Evolutionary conservation across 169 alveolate genomes (phyloP).

Genomic region (Cryptosporidium muris): DNA sequence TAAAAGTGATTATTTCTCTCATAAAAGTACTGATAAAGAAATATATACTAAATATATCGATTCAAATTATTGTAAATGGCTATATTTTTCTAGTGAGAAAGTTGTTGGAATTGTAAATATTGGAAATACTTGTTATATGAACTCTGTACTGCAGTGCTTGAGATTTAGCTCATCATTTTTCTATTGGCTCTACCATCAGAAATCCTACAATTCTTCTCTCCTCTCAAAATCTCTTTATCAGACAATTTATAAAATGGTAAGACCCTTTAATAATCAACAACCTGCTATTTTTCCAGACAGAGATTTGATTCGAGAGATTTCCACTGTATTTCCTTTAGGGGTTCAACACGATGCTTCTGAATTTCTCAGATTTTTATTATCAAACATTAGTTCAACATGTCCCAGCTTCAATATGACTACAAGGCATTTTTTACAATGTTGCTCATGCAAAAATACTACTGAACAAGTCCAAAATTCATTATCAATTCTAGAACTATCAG

Average conservation of each 20-base stretch:
- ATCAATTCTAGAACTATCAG: slow-evolving; percentile 29
- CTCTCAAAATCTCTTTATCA: background rate
- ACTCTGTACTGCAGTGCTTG: slow-evolving; percentile 70
- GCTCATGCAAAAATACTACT: background rate
- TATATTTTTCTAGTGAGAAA: slow-evolving; percentile 1
- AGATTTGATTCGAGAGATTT: slow-evolving; percentile 16
- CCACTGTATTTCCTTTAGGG: slow-evolving; percentile 19
- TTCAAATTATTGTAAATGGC: too few relatives aligned
- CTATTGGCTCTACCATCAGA: slow-evolving; percentile 27
- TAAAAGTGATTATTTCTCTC: too few relatives aligned
- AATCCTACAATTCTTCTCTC: background rate
- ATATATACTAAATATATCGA: too few relatives aligned
- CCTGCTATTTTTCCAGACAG: background rate
- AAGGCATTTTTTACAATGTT: slow-evolving; percentile 13
- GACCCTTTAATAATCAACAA: background rate
- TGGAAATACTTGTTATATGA: slow-evolving; percentile 71
- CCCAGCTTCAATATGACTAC: background rate
- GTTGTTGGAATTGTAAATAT: slow-evolving; percentile 35
- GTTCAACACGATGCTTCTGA: slow-evolving; percentile 61
- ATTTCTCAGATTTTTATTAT: slow-evolving; percentile 38
- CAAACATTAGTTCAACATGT: slow-evolving; percentile 5
- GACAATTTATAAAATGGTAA: slow-evolving; percentile 1
- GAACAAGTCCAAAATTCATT: slow-evolving; percentile 1
- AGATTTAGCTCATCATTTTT: slow-evolving; percentile 20
- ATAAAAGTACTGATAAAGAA: too few relatives aligned